Percentiles rank a stretch among this genome's conserved stretches.
These are phyloP conservation scores for Saturnispora zaruensis DNA, from an alignment of 805 yeast species.

Conservation along the genomic window DNA sequence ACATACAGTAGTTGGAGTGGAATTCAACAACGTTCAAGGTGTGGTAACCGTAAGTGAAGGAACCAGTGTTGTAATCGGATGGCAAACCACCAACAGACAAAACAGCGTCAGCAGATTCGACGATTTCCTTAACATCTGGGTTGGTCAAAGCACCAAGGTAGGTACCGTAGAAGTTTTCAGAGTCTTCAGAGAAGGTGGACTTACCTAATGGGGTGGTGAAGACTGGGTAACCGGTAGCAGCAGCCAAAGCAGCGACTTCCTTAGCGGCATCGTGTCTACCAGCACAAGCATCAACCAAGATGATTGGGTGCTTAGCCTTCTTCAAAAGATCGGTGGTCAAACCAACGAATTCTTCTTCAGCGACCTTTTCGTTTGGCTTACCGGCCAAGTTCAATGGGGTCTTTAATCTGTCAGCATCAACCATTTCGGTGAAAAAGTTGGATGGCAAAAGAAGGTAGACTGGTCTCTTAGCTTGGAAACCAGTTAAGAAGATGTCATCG, in stretches of 20 bases:
- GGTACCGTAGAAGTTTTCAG: slow-evolving; percentile 73
- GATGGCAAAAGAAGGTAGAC: slow-evolving; percentile 80
- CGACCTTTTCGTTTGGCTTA: slow-evolving; percentile 48
- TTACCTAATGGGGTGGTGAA: slow-evolving; percentile 90
- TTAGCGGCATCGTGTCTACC: slow-evolving; percentile 60
- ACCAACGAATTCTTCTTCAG: slow-evolving; percentile 56
- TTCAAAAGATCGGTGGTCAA: slow-evolving; percentile 43
- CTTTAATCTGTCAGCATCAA: slow-evolving; percentile 46
- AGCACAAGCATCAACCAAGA: slow-evolving; percentile 84
- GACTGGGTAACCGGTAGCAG: slow-evolving; percentile 67
- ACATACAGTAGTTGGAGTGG: slow-evolving; percentile 69
- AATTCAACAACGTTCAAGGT: slow-evolving; percentile 70
- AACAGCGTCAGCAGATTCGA: slow-evolving; percentile 67
- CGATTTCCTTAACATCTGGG: slow-evolving; percentile 63
- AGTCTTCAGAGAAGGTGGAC: slow-evolving; percentile 64
- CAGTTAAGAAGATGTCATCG: slow-evolving; percentile 66
- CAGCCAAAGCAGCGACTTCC: slow-evolving; percentile 57
- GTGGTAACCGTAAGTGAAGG: slow-evolving; percentile 67
- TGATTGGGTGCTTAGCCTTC: slow-evolving; percentile 58
- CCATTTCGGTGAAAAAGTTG: slow-evolving; percentile 60
- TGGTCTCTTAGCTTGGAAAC: slow-evolving; percentile 67
- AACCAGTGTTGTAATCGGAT: slow-evolving; percentile 87
- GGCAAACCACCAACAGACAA: slow-evolving; percentile 74
- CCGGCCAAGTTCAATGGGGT: slow-evolving; percentile 52
- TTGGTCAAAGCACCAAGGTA: slow-evolving; percentile 75